These are phyloP conservation scores for Dillenia turbinata DNA, from an alignment of 164 flowering plant species.

Conservation along the genomic window DNA sequence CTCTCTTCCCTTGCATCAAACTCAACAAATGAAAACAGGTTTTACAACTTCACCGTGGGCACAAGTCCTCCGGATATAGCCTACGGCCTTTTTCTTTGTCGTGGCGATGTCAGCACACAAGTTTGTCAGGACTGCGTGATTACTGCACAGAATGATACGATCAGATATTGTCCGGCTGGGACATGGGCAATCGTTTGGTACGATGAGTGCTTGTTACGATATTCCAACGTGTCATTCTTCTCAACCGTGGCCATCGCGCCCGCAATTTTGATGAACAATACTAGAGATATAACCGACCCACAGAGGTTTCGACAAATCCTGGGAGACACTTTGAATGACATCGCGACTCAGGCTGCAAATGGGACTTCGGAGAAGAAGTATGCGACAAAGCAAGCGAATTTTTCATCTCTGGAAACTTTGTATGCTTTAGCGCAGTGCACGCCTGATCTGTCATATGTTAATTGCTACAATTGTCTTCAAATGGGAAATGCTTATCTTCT, in stretches of 20 bases:
- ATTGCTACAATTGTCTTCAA: constrained; percentile 21
- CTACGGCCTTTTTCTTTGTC: constrained; percentile 14
- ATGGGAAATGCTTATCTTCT: constrained; percentile 2
- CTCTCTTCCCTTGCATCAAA: constrained; percentile 21
- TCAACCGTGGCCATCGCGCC: constrained; percentile 4
- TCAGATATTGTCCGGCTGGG: constrained; percentile 4
- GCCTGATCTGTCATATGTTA: constrained; percentile 18
- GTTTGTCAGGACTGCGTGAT: constrained; percentile 14
- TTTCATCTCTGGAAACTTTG: not conserved
- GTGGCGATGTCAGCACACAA: constrained; percentile 12
- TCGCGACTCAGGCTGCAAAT: constrained; percentile 1
- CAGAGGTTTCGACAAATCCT: not conserved
- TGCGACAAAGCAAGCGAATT: constrained; percentile 3
- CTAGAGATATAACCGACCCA: constrained; percentile 1
- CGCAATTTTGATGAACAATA: not conserved
- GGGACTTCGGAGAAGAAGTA: not conserved
- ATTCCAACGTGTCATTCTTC: constrained; percentile 17
- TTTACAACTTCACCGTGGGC: constrained; percentile 19
- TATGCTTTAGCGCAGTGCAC: constrained; percentile 25
- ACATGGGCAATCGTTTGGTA: constrained; percentile 15
- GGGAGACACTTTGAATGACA: not conserved
- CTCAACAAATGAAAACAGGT: constrained; percentile 11
- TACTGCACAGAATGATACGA: not conserved
- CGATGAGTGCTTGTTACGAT: constrained; percentile 20
- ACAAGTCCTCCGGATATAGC: constrained; percentile 3